Conservation (phyloP, 805 yeast species). For the Wickerhamomyces strasburgensis region DNA sequence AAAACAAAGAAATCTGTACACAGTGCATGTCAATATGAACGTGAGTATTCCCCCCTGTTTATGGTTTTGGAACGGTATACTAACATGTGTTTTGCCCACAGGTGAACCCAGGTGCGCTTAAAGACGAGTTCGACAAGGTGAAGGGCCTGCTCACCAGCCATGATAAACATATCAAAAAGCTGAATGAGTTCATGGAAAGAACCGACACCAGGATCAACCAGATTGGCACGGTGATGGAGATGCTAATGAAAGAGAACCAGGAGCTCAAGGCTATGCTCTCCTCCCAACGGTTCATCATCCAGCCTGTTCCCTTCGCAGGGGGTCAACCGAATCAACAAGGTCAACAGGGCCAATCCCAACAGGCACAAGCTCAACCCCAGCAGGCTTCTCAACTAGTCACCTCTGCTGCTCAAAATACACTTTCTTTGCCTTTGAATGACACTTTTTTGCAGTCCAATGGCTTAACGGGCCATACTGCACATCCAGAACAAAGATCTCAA, state of each 20-base stretch:
- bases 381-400: slow-evolving; percentile 1
- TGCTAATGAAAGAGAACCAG: slow-evolving; percentile 24
- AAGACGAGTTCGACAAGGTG: slow-evolving; percentile 23
- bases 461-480: slow-evolving; percentile 6
- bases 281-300: slow-evolving; percentile 22
- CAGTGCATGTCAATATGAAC: slow-evolving; percentile 5
- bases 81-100: not conserved
- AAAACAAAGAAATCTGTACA: too few relatives aligned
- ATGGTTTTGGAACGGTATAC: not conserved
- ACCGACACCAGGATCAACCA: slow-evolving; percentile 20
- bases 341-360: slow-evolving; percentile 1
- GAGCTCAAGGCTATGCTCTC: slow-evolving; percentile 20
- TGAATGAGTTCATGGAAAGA: slow-evolving; percentile 21
- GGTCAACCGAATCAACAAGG: slow-evolving; percentile 11
- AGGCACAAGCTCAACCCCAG: slow-evolving; percentile 1
- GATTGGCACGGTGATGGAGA: slow-evolving; percentile 19
- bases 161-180: slow-evolving; percentile 19
- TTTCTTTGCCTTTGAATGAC: slow-evolving; percentile 11
- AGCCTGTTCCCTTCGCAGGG: slow-evolving; percentile 8
- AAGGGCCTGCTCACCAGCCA: slow-evolving; percentile 16
- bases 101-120: slow-evolving; percentile 15
- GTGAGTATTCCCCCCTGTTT: slow-evolving; percentile 3
- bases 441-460: slow-evolving; percentile 8
- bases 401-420: slow-evolving; percentile 6
- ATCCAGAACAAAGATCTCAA: slow-evolving; percentile 2